Base-by-base conservation (phyloP, 208 protist genomes). In the Leishmania turanica region DNA sequence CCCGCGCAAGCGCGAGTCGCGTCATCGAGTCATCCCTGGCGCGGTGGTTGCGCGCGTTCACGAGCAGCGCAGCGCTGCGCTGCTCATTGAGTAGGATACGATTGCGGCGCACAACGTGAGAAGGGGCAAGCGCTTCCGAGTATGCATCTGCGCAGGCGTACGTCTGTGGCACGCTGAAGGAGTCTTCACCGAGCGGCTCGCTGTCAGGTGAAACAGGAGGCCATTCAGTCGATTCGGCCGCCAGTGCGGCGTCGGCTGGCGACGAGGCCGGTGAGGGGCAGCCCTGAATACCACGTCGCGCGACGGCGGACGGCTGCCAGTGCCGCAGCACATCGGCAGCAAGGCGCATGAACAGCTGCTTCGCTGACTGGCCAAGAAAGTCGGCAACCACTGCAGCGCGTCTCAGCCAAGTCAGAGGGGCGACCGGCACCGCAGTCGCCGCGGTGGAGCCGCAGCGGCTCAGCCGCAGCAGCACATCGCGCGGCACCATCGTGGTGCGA, bases 401-500 rank as follows among this genome's bases (percentile, higher is more conserved):
- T 60, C 79, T 62, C 72, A 87, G 87, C 83, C 75, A 83, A 34
- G 70, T 42, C 37, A 80, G 19, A 24, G 80, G 70, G 11, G 56
- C 8, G 47, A 51, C 34, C 47, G 45, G 65, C 3, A 13, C 40
- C 47, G 40, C 34, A n/a, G 45, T 65, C 73, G 49, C 37, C 15
- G 66, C 42, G 51, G 51, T 27, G n/a, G 75, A 65, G 9, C 31
- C 77, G 60, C 78, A 73, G 70, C 51, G 49, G n/a, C 45, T 68
- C 54, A 79, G 75, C 62, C 77, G 87, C 54, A 76, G 75, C 49
- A 56, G 74, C 73, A 90, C 81, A 58, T 85, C 34, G 42, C 56
- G 78, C 40, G 92, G 92, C 65, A 97, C 78, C 94, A 97, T 97
- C 13, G 94, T 94, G 62, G 81, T 73, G 70, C 81, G 89, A 73